A percentile compares a stretch with the other conserved stretches of the same genome.
Conservation (phyloP, 2,329 filamentous ascomycete genomes). For the Neofusicoccum cordaticola region DNA sequence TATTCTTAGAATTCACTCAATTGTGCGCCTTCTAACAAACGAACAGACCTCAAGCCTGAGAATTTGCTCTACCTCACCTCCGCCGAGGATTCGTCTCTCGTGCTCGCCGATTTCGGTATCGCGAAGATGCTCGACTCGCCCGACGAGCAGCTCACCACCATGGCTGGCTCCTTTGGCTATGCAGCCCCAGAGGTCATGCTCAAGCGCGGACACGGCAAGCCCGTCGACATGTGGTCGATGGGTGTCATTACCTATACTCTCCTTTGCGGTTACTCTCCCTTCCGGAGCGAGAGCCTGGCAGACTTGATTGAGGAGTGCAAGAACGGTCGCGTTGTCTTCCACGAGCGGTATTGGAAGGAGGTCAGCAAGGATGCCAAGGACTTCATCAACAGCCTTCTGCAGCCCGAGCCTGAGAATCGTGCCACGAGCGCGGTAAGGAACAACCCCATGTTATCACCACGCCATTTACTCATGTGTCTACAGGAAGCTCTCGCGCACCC, state of each 20-base stretch:
- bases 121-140: constrained; percentile 94
- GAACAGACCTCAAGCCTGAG: constrained; percentile 88
- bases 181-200: constrained; percentile 98
- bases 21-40: constrained; percentile 23
- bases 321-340: constrained; percentile 81
- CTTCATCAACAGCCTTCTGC: constrained; percentile 80
- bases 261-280: constrained; percentile 96
- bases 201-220: constrained; percentile 94
- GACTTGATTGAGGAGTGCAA: constrained; percentile 95
- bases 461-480: constrained; percentile 6
- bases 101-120: constrained; percentile 96
- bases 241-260: constrained; percentile 98
- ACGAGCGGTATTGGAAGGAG: constrained; percentile 97
- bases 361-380: constrained; percentile 94
- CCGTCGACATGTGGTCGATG: constrained; percentile 99
- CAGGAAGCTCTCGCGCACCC: constrained; percentile 75
- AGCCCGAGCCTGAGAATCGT: constrained; percentile 73
- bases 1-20: neutral
- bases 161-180: constrained; percentile 98
- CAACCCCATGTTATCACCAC: neutral
- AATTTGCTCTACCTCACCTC: constrained; percentile 91
- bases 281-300: constrained; percentile 88
- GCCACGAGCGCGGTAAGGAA: constrained; percentile 68
- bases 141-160: constrained; percentile 89
- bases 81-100: constrained; percentile 74